phyloP scores from a whole-genome alignment of 1,139 yeast species.

The Suhomyces taliae region DNA sequence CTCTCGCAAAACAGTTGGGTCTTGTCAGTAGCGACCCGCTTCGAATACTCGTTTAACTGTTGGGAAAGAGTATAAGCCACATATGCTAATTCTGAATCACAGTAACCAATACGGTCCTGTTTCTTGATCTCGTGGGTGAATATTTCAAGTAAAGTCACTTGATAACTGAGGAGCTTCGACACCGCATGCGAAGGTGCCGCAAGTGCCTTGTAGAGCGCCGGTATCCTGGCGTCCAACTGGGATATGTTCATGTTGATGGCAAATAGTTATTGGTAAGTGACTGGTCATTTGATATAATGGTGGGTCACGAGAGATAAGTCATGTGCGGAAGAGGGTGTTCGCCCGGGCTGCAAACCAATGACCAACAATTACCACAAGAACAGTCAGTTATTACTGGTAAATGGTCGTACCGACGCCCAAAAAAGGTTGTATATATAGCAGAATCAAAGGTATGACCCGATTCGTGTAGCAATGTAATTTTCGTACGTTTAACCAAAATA shows the following conservation, averaged over 20 bases:
- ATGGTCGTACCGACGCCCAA: too few species aligned
- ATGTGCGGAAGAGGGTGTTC: too few species aligned
- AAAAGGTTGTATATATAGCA: too few species aligned
- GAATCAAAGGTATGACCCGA: too few species aligned
- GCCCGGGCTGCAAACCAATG: too few species aligned
- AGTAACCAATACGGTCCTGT: slow-evolving; percentile 27
- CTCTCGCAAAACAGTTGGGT: slow-evolving; percentile 20
- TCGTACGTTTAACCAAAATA: too few species aligned
- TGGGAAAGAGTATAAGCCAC: slow-evolving; percentile 24
- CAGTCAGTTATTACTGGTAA: too few species aligned
- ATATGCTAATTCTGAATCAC: slow-evolving; percentile 43
- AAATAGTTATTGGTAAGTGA: background rate
- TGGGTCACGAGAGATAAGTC: background rate
- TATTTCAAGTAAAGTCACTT: slow-evolving; percentile 36
- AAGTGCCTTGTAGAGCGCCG: slow-evolving; percentile 3
- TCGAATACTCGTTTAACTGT: slow-evolving; percentile 18
- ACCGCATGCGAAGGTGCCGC: background rate
- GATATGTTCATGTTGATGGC: background rate
- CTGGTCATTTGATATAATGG: background rate
- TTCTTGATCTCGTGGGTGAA: slow-evolving; percentile 34
- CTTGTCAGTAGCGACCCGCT: slow-evolving; percentile 14
- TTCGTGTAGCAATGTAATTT: too few species aligned
- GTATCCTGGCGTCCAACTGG: slow-evolving; percentile 1
- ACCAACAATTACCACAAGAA: too few species aligned
- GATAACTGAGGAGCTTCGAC: slow-evolving; percentile 25